A percentile compares a stretch with the other conserved stretches of the same genome.
phyloP scores from a whole-genome alignment of 768 basidiomycete genomes.

The Boletus edulis region DNA sequence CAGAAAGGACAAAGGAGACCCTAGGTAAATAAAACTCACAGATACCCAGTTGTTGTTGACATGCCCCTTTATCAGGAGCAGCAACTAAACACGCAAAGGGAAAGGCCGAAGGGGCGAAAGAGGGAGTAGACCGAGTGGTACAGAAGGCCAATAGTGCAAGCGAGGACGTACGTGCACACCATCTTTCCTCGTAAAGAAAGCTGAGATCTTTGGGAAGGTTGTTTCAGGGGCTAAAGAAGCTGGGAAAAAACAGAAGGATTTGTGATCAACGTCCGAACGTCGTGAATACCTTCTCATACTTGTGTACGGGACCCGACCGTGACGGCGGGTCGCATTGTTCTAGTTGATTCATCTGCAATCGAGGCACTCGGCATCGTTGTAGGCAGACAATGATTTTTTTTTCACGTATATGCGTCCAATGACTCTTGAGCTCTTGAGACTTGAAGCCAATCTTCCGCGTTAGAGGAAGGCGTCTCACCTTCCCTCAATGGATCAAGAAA shows the following conservation, averaged over 20 bases:
- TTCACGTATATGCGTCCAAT: no score
- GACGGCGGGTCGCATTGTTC: no score
- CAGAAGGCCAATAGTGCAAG: background rate
- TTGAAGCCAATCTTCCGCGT: no score
- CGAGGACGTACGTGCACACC: background rate
- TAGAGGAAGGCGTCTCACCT: no score
- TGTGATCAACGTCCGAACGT: background rate
- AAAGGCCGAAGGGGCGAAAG: no score
- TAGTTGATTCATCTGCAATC: no score
- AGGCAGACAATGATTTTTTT: no score
- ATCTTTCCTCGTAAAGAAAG: background rate
- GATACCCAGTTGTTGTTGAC: background rate
- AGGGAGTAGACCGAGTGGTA: no score
- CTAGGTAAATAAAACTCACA: constrained; percentile 24
- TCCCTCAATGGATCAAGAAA: no score
- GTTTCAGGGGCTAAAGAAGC: constrained; percentile 15
- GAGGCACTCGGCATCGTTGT: no score
- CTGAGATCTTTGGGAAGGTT: constrained; percentile 6
- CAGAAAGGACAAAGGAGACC: constrained; percentile 37
- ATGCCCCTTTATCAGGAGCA: background rate
- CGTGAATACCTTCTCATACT: background rate
- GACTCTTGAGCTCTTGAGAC: no score
- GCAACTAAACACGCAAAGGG: background rate
- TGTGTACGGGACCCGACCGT: background rate
- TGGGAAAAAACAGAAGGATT: constrained; percentile 15